These are phyloP conservation scores for Phytopythium kandeliae DNA, from an alignment of 352 stramenopile species.

Conservation along the genomic window DNA sequence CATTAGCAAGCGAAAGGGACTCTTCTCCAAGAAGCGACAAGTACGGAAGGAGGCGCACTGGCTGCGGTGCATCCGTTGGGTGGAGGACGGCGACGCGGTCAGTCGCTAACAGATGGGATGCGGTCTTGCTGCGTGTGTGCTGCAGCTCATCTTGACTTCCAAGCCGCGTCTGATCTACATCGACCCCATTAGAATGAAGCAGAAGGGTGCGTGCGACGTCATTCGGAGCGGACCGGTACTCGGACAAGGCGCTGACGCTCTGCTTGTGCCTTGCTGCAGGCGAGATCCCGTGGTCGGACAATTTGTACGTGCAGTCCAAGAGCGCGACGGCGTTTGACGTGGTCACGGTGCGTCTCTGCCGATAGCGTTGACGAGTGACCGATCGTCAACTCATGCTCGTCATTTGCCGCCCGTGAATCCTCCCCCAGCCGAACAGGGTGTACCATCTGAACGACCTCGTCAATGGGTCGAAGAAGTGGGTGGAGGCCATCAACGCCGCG, in stretches of 20 bases:
- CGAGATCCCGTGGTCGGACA: conserved; percentile 84
- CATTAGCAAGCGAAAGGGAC: conserved; percentile 85
- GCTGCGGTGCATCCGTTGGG: no score
- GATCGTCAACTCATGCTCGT: neutral
- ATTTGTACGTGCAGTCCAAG: conserved; percentile 83
- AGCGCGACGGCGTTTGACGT: conserved; percentile 82
- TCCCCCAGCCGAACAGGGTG: conserved; percentile 68
- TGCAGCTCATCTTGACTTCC: conserved; percentile 76
- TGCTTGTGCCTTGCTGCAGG: conserved; percentile 10
- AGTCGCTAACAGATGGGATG: no score
- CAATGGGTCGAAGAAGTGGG: conserved; percentile 88
- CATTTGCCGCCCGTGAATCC: no score
- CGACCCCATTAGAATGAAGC: conserved; percentile 87
- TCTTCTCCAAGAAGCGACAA: conserved; percentile 87
- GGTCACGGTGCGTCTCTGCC: conserved; percentile 60
- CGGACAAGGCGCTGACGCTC: neutral
- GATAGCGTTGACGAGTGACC: no score
- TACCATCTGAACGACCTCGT: conserved; percentile 87
- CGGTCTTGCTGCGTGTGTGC: neutral
- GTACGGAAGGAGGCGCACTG: conserved; percentile 18
- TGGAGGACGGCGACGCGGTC: no score
- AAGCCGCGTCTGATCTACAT: conserved; percentile 88
- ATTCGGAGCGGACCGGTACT: no score
- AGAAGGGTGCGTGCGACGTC: conserved; percentile 42
- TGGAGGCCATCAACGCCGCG: conserved; percentile 82